These are phyloP conservation scores for Nemania diffusa DNA, from an alignment of 2,329 filamentous ascomycete species.

Conservation along the genomic window DNA sequence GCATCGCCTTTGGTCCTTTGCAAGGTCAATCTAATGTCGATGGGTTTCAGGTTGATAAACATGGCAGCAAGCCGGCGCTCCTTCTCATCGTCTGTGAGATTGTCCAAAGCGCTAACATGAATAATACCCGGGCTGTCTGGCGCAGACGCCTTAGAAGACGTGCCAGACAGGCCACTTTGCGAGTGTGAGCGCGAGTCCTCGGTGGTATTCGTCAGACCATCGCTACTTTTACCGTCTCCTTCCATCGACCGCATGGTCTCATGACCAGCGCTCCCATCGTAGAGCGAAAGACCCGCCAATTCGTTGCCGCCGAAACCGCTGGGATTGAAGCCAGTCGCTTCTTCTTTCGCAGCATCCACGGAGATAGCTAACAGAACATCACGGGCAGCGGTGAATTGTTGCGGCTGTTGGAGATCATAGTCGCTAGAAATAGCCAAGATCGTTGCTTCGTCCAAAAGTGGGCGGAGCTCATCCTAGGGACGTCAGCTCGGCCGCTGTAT, in stretches of 20 bases:
- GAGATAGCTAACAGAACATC: constrained; percentile 73
- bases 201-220: constrained; percentile 43
- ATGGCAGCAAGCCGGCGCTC: constrained; percentile 71
- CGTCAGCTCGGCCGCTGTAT: constrained; percentile 10
- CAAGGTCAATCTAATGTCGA: constrained; percentile 74
- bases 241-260: constrained; percentile 31
- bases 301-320: constrained; percentile 70
- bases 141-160: constrained; percentile 40
- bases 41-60: constrained; percentile 74
- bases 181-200: constrained; percentile 41
- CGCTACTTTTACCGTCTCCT: constrained; percentile 46
- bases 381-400: constrained; percentile 64
- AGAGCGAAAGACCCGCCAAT: constrained; percentile 37
- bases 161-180: constrained; percentile 39
- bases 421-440: constrained; percentile 81
- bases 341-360: constrained; percentile 70
- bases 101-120: constrained; percentile 49
- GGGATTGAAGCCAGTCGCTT: constrained; percentile 80
- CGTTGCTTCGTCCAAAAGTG: constrained; percentile 79
- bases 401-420: constrained; percentile 68
- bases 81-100: constrained; percentile 69
- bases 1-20: constrained; percentile 75
- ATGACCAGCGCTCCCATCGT: constrained; percentile 31
- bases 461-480: constrained; percentile 74
- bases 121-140: constrained; percentile 43